A percentile compares a stretch with the other conserved stretches of the same genome.
Evolutionary conservation across 2,329 filamentous ascomycete species (phyloP).

Genomic region (Xylariaceae sp.): DNA sequence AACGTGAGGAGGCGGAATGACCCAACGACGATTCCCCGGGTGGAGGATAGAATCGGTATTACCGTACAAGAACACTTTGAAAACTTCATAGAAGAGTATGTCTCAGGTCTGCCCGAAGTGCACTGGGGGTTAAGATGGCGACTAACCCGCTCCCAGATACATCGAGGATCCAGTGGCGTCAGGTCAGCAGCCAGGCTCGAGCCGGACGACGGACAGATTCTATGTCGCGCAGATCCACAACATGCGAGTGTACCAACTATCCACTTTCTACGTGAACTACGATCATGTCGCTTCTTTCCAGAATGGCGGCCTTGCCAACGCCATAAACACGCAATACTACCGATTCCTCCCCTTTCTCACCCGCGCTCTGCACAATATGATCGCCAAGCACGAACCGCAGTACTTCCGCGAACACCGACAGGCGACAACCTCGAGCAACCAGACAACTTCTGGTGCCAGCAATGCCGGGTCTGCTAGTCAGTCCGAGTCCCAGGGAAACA

Average conservation of each 20-base stretch:
- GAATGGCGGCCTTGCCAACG: conserved; percentile 76
- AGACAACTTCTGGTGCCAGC: conserved; percentile 62
- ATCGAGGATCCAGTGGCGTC: conserved; percentile 63
- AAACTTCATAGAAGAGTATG: conserved; percentile 71
- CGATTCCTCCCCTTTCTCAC: conserved; percentile 90
- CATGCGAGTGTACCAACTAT: conserved; percentile 68
- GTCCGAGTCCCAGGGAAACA: conserved; percentile 60
- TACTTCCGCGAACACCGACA: conserved; percentile 94
- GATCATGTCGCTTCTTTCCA: conserved; percentile 74
- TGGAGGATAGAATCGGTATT: conserved; percentile 71
- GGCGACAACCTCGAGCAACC: conserved; percentile 67
- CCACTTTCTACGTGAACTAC: conserved; percentile 82
- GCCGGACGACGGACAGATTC: conserved; percentile 73
- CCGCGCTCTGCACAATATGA: conserved; percentile 82
- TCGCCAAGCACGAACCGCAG: conserved; percentile 87
- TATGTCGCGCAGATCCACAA: conserved; percentile 80
- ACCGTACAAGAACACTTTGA: conserved; percentile 73
- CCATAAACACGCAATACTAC: conserved; percentile 87
- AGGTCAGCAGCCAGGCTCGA: conserved; percentile 55
- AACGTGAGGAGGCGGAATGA: conserved; percentile 42
- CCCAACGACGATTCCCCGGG: conserved; percentile 55
- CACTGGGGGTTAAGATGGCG: not conserved
- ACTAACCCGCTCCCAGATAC: conserved; percentile 41
- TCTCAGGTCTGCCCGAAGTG: conserved; percentile 2
- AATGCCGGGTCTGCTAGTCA: conserved; percentile 57